phyloP scores from a whole-genome alignment of 2,329 filamentous ascomycete species.

The Pyrenochaeta sp. region DNA sequence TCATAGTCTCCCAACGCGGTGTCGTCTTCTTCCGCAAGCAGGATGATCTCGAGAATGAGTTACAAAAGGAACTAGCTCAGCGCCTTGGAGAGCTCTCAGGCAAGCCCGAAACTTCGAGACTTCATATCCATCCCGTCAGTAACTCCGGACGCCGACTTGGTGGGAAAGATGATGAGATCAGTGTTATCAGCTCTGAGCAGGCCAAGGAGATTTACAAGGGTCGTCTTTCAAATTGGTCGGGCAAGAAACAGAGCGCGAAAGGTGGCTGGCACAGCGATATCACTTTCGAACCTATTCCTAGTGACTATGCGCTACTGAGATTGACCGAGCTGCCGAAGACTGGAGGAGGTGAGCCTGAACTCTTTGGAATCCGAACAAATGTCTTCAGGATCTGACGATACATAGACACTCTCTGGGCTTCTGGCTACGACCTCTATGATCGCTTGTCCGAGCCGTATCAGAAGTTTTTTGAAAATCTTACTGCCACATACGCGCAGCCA shows the following conservation, averaged over 20 bases:
- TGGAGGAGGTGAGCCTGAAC: conserved; percentile 53
- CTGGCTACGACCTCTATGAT: conserved; percentile 57
- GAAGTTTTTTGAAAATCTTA: conserved; percentile 57
- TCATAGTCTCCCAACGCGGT: conserved; percentile 58
- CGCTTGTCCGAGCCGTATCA: conserved; percentile 58
- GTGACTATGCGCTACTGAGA: conserved; percentile 47
- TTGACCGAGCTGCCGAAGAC: conserved; percentile 45
- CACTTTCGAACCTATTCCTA: conserved; percentile 49
- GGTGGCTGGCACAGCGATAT: conserved; percentile 62
- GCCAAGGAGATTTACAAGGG: conserved; percentile 43
- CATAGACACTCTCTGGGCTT: conserved; percentile 45
- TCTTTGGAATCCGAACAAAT: no score
- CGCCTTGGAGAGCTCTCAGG: conserved; percentile 65
- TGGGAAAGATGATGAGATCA: conserved; percentile 49
- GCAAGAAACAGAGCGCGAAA: conserved; percentile 56
- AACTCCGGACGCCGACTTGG: conserved; percentile 55
- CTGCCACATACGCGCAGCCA: conserved; percentile 57
- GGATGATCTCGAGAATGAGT: conserved; percentile 58
- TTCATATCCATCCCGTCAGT: conserved; percentile 68
- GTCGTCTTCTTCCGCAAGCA: conserved; percentile 65
- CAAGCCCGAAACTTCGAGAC: conserved; percentile 62
- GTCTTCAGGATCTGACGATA: background rate
- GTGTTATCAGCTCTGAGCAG: conserved; percentile 47
- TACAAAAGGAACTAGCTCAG: conserved; percentile 62
- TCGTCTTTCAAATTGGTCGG: conserved; percentile 22